phyloP scores from a whole-genome alignment of 2,329 filamentous ascomycete species.

The Thermoascus crustaceus region DNA sequence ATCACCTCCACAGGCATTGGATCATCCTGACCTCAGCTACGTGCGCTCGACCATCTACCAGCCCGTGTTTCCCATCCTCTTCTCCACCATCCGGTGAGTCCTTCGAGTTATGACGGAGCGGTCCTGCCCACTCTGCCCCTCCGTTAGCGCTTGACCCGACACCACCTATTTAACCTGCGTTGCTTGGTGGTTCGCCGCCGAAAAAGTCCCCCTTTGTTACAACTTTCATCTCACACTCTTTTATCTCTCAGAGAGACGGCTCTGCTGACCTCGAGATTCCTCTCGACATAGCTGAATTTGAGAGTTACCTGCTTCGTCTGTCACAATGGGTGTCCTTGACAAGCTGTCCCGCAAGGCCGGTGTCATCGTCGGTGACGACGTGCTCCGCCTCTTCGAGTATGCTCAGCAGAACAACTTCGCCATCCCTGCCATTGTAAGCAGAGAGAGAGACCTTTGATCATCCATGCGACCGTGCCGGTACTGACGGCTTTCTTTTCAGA shows the following conservation, averaged over 20 bases:
- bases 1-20: slow-evolving; percentile 12
- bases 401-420: slow-evolving; percentile 81
- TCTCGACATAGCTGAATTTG: neutral
- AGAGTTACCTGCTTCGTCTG: neutral
- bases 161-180: slow-evolving; percentile 1
- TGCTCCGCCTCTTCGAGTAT: slow-evolving; percentile 73
- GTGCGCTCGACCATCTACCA: neutral
- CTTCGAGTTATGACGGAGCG: slow-evolving; percentile 8
- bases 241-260: neutral
- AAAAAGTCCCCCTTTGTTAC: no score
- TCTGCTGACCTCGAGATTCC: neutral
- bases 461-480: no score
- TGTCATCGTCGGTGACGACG: slow-evolving; percentile 61
- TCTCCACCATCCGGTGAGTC: slow-evolving; percentile 32
- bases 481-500: slow-evolving; percentile 48
- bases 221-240: neutral
- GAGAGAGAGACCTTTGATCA: no score
- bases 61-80: slow-evolving; percentile 5
- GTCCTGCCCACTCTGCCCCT: slow-evolving; percentile 10
- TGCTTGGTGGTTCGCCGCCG: neutral
- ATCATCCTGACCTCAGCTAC: slow-evolving; percentile 29
- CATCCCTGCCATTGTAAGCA: slow-evolving; percentile 70
- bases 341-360: slow-evolving; percentile 56
- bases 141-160: slow-evolving; percentile 8
- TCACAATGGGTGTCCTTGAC: slow-evolving; percentile 41